Evolutionary conservation across 208 protist genomes (phyloP), one percentile per base, ranked within the genome.

Genomic region (Vickermania ingenoplastis): DNA sequence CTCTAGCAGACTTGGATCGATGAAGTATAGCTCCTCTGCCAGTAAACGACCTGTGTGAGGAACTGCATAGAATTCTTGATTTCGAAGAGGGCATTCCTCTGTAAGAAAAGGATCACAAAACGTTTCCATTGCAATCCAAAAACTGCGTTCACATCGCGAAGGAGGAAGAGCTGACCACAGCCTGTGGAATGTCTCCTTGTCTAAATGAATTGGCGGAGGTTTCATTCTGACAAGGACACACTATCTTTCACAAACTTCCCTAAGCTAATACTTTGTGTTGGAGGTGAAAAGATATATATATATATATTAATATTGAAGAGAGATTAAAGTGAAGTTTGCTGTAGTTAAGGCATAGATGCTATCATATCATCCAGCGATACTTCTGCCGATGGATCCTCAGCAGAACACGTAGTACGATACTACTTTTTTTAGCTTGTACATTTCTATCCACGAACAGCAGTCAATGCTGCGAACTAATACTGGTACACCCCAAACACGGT

Each of bases 401-500:
- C n/a, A n/a, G n/a, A n/a, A n/a, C n/a, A n/a, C n/a, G n/a, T n/a
- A n/a, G n/a, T n/a, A n/a, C n/a, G n/a, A n/a, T n/a, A n/a, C n/a
- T n/a, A n/a, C n/a, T n/a, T n/a, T n/a, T n/a, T n/a, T n/a, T n/a
- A n/a, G n/a, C n/a, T n/a, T n/a, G n/a, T n/a, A n/a, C n/a, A n/a
- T n/a, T n/a, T n/a, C n/a, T n/a, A n/a, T n/a, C n/a, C n/a, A n/a
- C n/a, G n/a, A n/a, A n/a, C n/a, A n/a, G n/a, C n/a, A n/a, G n/a
- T n/a, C n/a, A n/a, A n/a, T n/a, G n/a, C n/a, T n/a, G n/a, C n/a
- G n/a, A n/a, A n/a, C 62, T 81, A 97, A 67, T 97, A 97, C 58
- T 95, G 86, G 58, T 97, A 97, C 1, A 97, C 62, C 5, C 88
- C 92, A 73, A 95, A 97, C 1, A 96, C 89, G 1, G 92, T 96